Conservation (phyloP, 345 rosid genomes). For the Eucalyptus sp. region DNA sequence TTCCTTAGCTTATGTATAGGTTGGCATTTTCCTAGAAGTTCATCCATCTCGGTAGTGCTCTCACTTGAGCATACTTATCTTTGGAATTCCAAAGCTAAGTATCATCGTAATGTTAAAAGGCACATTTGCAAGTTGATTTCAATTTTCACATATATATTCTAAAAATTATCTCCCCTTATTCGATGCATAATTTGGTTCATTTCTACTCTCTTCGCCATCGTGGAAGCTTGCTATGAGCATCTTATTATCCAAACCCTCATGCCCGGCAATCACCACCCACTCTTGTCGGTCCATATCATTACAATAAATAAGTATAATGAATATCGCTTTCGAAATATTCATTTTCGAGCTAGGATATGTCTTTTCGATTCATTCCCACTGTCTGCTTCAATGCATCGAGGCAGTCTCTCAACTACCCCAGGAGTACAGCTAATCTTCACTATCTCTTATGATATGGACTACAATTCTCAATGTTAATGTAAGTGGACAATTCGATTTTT, state of each 20-base stretch:
- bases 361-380: not conserved
- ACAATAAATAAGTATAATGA: not conserved
- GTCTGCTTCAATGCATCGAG: not conserved
- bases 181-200: not conserved
- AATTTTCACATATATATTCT: not conserved
- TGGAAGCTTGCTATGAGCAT: not conserved
- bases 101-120: rapidly evolving
- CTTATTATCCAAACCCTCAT: not conserved
- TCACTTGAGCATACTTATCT: not conserved
- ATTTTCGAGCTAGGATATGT: not conserved
- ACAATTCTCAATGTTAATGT: not conserved
- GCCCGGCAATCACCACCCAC: not conserved
- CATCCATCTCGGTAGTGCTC: not conserved
- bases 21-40: not conserved
- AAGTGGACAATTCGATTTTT: not conserved
- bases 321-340: not conserved
- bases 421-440: not conserved
- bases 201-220: rapidly evolving
- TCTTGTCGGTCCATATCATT: not conserved
- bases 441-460: not conserved
- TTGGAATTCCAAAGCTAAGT: not conserved
- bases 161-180: not conserved
- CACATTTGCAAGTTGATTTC: rapidly evolving
- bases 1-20: not conserved
- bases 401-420: not conserved